Evolutionary conservation across 768 basidiomycete genomes (phyloP), one percentile per base, ranked within the genome.

Genomic region (Rhizopogon vesiculosus): DNA sequence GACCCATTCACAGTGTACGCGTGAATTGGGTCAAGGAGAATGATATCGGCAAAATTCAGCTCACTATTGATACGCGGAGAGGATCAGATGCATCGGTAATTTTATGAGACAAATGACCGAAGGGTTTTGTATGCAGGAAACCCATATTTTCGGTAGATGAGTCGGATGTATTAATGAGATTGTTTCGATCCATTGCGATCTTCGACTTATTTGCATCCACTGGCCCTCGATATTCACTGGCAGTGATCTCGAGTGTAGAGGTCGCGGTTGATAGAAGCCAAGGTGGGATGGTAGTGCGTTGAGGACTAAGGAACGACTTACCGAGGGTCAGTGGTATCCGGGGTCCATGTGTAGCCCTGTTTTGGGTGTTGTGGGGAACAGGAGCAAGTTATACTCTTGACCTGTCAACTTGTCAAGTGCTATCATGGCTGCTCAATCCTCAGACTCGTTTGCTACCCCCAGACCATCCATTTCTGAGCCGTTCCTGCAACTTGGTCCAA

Each of bases 401-500:
- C 40, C 35, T 35, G 35, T 56, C 44, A 13, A 38, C 28, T 25
- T 25, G 25, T 25, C 1, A 42, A 38, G 12, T 13, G 5, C 53
- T 25, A 33, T 46, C 43, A 62, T 62, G 61, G 56, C 61, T n/a
- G 39, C 59, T 22, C 44, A 63, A 25, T 43, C 61, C 33, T 44
- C 56, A 19, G 71, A 72, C 10, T 48, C 62, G 3, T 59, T 67
- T 40, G 18, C 41, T 7, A 61, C 59, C 33, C 48, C 66, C 4
- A 58, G 69, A 48, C 55, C 64, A 10, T 70, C 73, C 4, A 38
- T 52, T 18, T 65, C 67, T 19, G 73, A 74, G 9, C 63, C 61
- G 2, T 62, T 55, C 0, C 40, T 60, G 16, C 71, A 71, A 50
- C 60, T 62, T 56, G 86, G 85, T 2, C 87, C 88, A 3, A 70